phyloP scores from a whole-genome alignment of 495 filamentous ascomycete genomes.

The Choiromyces venosus region DNA sequence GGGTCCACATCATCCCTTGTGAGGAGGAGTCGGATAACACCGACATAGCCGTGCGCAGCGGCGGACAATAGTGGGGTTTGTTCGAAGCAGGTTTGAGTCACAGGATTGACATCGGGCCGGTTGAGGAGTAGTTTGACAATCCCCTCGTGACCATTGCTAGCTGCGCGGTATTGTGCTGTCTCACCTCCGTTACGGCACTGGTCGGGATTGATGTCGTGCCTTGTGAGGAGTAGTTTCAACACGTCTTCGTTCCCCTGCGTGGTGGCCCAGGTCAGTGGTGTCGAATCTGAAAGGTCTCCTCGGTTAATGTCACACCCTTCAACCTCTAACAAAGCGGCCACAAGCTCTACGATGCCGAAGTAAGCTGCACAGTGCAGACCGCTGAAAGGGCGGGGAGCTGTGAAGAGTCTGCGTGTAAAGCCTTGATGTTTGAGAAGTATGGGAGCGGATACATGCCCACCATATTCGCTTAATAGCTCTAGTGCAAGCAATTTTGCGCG shows the following conservation, averaged over 20 bases:
- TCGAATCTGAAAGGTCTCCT: not conserved
- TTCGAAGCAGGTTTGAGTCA: too few species aligned
- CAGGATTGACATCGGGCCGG: not conserved
- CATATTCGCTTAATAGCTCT: not conserved
- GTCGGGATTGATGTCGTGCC: too few species aligned
- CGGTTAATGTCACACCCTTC: not conserved
- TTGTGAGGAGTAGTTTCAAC: not conserved
- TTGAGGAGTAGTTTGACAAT: not conserved
- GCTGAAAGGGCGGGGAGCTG: not conserved
- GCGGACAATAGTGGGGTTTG: too few species aligned
- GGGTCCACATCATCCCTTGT: not conserved
- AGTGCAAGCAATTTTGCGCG: not conserved
- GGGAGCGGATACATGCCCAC: not conserved
- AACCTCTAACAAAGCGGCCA: not conserved
- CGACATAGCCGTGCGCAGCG: too few species aligned
- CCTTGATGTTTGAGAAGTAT: too few species aligned
- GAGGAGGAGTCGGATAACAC: too few species aligned
- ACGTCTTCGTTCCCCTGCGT: not conserved
- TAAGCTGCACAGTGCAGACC: not conserved
- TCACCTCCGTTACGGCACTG: too few species aligned
- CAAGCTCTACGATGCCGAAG: not conserved
- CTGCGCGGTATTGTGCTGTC: too few species aligned
- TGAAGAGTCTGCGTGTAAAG: rapidly evolving
- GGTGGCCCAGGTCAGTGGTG: not conserved
- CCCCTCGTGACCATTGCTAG: too few species aligned